Evolutionary conservation across 192 early-diverging fungal species (phyloP), one percentile per base, ranked within the genome.

Genomic region (Paraglomus brasilianum): DNA sequence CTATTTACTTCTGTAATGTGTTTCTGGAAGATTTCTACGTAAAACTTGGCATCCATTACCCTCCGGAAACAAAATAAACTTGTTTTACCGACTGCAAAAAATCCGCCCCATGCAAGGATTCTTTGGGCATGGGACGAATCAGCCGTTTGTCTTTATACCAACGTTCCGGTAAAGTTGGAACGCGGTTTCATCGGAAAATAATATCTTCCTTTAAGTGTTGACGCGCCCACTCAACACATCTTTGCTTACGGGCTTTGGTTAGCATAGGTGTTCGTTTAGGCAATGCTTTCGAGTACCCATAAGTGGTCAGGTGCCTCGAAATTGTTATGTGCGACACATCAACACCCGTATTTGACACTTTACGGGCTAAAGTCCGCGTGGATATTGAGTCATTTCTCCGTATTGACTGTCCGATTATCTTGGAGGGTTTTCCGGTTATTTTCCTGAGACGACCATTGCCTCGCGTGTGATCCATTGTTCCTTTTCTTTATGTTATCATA

Each of bases 31-130:
- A 46, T 65, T 44, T 65, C 22, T 1, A 65, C 62, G 47, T 30
- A 64, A 65, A 64, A 65, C 30, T 65, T 13, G n/a, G 62, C 62
- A 30, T 65, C 17, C 11, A 65, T 65, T 24, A 65, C 47, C 39
- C 22, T 5, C 22, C 14, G 14, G 46, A 61, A 60, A 6, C 58
- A 60, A 60, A 60, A 60, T 43, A 60, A 60, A 43, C 41, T 60
- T 11, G 58, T 43, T 60, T 60, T 60, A 0, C 58, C 41, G 41
- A 5, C 21, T 6, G 38, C 5, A 46, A 19, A 48, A 65, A 65
- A 65, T 49, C 30, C 47, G 50, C 62, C 30, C 62, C 46, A 65
- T 22, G 64, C 14, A 46, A 51, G n/a, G 48, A 48, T 50, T 62
- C 60, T 17, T 62, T 62, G 40, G 30, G 30, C 30, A 30, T 30